These are phyloP conservation scores for Aphanomyces euteiches DNA, from an alignment of 352 stramenopile genomes.

Conservation along the genomic window DNA sequence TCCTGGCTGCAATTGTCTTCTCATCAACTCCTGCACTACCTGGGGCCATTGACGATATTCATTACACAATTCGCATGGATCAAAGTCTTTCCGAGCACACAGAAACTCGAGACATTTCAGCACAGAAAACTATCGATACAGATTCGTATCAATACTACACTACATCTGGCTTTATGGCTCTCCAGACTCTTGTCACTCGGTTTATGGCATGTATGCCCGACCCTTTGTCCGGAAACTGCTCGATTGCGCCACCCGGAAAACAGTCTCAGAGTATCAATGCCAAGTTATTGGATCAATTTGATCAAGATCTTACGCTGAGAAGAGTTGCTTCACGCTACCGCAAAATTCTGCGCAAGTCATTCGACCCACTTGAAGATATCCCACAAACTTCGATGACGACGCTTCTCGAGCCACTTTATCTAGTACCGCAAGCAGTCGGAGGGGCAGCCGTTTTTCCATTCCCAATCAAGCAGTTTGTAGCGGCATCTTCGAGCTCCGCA, in stretches of 20 bases:
- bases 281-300: slow-evolving; percentile 9
- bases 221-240: background rate
- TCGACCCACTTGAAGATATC: background rate
- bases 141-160: slow-evolving; percentile 50
- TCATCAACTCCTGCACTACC: slow-evolving; percentile 37
- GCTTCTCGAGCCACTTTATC: slow-evolving; percentile 27
- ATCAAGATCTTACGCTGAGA: background rate
- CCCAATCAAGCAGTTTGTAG: slow-evolving; percentile 40
- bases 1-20: slow-evolving; percentile 68
- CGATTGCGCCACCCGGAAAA: background rate
- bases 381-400: background rate
- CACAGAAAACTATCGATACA: slow-evolving; percentile 37
- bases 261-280: background rate
- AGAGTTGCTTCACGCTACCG: background rate
- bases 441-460: slow-evolving; percentile 40
- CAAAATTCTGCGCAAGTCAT: background rate
- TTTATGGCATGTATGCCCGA: slow-evolving; percentile 56
- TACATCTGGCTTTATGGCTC: slow-evolving; percentile 52
- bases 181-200: slow-evolving; percentile 58
- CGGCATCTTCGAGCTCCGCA: slow-evolving; percentile 68
- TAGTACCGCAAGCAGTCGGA: slow-evolving; percentile 37
- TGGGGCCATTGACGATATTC: background rate
- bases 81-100: slow-evolving; percentile 37
- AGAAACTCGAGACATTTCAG: slow-evolving; percentile 34
- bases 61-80: slow-evolving; percentile 21